Base-by-base conservation (phyloP, 1,284 basidiomycete genomes). In the Ceratobasidium sp. region DNA sequence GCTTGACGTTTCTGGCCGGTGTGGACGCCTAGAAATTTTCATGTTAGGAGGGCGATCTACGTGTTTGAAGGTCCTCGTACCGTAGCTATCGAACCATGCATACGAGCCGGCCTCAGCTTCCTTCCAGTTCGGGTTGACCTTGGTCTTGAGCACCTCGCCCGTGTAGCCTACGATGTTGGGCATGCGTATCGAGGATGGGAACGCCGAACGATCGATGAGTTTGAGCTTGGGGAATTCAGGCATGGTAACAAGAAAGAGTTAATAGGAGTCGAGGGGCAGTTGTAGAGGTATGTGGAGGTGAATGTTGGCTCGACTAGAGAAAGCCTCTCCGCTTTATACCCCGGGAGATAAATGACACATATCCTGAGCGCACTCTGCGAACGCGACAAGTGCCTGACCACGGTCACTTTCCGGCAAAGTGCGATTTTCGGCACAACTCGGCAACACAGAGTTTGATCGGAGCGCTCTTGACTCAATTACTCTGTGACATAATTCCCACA, bases 51-150 rank as follows among this genome's bases (percentile, higher is more conserved):
- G 33, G 8, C 12, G 30, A 60, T 38, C 20, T 30, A 33, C 30
- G 48, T 23, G 8, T 46, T 16, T 12, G 2, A 44, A 33, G 12
- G 18, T 14, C 6, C 7, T 41, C 33, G 23, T 68, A 77, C 71
- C 78, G 62, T 74, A 80, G 69, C 74, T 77, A 48, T 78, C 75
- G 44, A 80, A 78, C 79, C 79, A 80, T 10, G 74, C 75, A 55
- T 80, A 78, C n/a, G n/a, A n/a, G n/a, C n/a, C n/a, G n/a, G n/a
- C n/a, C n/a, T n/a, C n/a, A n/a, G n/a, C 78, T n/a, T 66, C 64
- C 27, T 55, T 50, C 75, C 44, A 74, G 55, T 79, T 38, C 3
- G 78, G 78, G 67, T 79, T 79, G 41, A 78, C 69, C 41, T 79
- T 79, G 38, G 57, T 69, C 50, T 75, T 67, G 69, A 79, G 74